A percentile compares a stretch with the other conserved stretches of the same genome.
phyloP scores from a whole-genome alignment of 805 yeast species.

The Scheffersomyces ergatensis region DNA sequence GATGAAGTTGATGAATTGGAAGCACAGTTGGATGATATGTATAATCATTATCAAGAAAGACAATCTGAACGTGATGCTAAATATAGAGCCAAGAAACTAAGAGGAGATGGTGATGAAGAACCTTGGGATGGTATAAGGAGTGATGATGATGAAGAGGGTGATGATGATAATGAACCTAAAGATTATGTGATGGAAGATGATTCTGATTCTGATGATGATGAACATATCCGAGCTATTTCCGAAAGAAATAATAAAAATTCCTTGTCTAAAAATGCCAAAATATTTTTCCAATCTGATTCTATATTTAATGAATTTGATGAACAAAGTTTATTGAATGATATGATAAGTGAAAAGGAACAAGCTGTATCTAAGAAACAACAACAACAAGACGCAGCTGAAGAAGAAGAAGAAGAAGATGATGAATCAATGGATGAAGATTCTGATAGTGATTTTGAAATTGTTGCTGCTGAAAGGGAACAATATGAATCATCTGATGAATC shows the following conservation, averaged over 20 bases:
- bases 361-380: neutral
- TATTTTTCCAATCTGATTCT: constrained; percentile 39
- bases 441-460: constrained; percentile 46
- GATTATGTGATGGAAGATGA: constrained; percentile 37
- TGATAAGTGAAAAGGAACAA: constrained; percentile 14
- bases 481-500: constrained; percentile 21
- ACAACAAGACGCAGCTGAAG: neutral
- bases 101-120: constrained; percentile 76
- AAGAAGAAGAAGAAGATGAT: constrained; percentile 39
- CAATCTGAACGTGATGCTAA: constrained; percentile 69
- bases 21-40: constrained; percentile 80
- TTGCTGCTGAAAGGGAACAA: constrained; percentile 25
- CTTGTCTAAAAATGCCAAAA: constrained; percentile 33
- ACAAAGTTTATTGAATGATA: constrained; percentile 47
- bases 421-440: constrained; percentile 27
- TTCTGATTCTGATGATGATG: constrained; percentile 67
- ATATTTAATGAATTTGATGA: constrained; percentile 42
- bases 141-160: constrained; percentile 37
- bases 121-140: constrained; percentile 72
- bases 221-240: constrained; percentile 59
- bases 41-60: constrained; percentile 62
- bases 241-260: constrained; percentile 37
- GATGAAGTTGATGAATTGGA: constrained; percentile 70
- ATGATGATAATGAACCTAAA: constrained; percentile 43
- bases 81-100: constrained; percentile 62